A percentile compares a stretch with the other conserved stretches of the same genome.
phyloP scores from a whole-genome alignment of 2,329 filamentous ascomycete species.

The Periconia digitata region DNA sequence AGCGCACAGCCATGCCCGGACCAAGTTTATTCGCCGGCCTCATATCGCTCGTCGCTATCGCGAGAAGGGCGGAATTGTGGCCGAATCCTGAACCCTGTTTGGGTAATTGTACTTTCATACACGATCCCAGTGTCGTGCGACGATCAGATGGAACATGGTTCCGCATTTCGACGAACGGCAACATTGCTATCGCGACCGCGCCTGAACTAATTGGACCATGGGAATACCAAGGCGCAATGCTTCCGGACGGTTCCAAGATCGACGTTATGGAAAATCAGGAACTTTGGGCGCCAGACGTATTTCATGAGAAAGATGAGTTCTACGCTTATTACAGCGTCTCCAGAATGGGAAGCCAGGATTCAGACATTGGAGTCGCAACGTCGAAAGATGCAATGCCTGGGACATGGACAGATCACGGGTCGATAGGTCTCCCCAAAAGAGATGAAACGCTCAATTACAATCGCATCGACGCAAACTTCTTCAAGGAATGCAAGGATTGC shows the following conservation, averaged over 20 bases:
- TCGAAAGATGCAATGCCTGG: slow-evolving; percentile 51
- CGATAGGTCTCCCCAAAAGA: slow-evolving; percentile 33
- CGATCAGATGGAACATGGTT: slow-evolving; percentile 9
- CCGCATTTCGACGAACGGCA: slow-evolving; percentile 12
- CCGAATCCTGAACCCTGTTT: slow-evolving; percentile 6
- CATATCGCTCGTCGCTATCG: neutral
- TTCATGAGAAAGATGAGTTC: slow-evolving; percentile 46
- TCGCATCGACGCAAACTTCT: slow-evolving; percentile 51
- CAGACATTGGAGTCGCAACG: slow-evolving; percentile 59
- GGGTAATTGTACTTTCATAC: slow-evolving; percentile 7
- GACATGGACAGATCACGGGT: slow-evolving; percentile 60
- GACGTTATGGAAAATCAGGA: slow-evolving; percentile 3
- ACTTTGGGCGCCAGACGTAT: slow-evolving; percentile 17
- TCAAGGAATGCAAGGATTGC: slow-evolving; percentile 26
- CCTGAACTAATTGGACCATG: slow-evolving; percentile 9
- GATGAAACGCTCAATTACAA: slow-evolving; percentile 40
- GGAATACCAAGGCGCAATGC: slow-evolving; percentile 8
- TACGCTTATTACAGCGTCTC: slow-evolving; percentile 65
- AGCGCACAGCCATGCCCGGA: no score
- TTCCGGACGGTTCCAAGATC: slow-evolving; percentile 6
- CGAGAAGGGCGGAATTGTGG: neutral
- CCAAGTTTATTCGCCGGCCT: neutral
- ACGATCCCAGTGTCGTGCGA: slow-evolving; percentile 7
- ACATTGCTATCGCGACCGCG: slow-evolving; percentile 14
- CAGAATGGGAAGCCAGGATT: slow-evolving; percentile 58